A percentile compares a stretch with the other conserved stretches of the same genome.
These are phyloP conservation scores for Geotrichum aggregatum DNA, from an alignment of 1,139 yeast species.

Conservation along the genomic window DNA sequence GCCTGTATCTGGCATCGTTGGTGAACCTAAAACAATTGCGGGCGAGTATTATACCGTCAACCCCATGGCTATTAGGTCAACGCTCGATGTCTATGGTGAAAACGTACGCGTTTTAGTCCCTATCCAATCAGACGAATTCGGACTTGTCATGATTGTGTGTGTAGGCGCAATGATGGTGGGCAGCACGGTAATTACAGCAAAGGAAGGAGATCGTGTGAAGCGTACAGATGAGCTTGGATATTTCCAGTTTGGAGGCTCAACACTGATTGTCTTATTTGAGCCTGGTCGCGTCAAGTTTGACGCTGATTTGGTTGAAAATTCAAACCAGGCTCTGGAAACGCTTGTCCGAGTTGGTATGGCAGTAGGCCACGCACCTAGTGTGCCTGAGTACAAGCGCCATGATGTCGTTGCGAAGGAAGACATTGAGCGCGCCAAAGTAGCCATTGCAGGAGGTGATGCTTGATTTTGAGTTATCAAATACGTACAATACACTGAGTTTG, in stretches of 20 bases:
- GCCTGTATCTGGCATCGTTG: constrained; percentile 73
- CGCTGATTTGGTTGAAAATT: constrained; percentile 65
- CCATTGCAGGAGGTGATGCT: constrained; percentile 25
- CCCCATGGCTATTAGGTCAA: constrained; percentile 92
- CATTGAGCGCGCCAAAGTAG: constrained; percentile 28
- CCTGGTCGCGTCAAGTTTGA: constrained; percentile 54
- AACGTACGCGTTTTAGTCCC: constrained; percentile 77
- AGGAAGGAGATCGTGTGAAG: constrained; percentile 52
- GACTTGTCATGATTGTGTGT: constrained; percentile 70
- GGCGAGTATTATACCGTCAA: constrained; percentile 96
- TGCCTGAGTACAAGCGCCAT: constrained; percentile 27
- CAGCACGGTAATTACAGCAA: constrained; percentile 69
- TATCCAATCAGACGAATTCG: constrained; percentile 68
- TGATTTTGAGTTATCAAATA: not conserved
- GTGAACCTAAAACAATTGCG: constrained; percentile 60
- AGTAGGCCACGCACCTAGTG: constrained; percentile 59
- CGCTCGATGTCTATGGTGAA: constrained; percentile 88
- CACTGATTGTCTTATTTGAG: constrained; percentile 61
- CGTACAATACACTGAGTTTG: not conserved
- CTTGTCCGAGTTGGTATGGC: constrained; percentile 87
- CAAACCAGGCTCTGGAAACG: constrained; percentile 70
- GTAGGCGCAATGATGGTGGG: constrained; percentile 99
- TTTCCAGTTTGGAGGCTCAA: constrained; percentile 94
- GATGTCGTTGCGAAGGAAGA: constrained; percentile 26
- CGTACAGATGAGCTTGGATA: constrained; percentile 88